A percentile compares a stretch with the other conserved stretches of the same genome.
These are phyloP conservation scores for Lindgomyces ingoldianus DNA, from an alignment of 495 filamentous ascomycete genomes.

Conservation along the genomic window DNA sequence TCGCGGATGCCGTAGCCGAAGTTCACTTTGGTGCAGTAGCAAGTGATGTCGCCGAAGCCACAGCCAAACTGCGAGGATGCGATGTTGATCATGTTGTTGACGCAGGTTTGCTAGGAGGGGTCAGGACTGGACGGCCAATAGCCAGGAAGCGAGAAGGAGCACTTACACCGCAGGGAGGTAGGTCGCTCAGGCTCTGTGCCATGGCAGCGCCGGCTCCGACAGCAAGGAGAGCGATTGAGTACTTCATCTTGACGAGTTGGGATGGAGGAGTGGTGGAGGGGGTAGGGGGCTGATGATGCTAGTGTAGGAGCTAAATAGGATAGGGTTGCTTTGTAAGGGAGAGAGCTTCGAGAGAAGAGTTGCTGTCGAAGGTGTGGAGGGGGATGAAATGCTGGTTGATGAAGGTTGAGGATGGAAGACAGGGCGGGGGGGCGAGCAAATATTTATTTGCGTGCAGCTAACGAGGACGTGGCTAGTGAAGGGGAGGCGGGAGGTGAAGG, in stretches of 20 bases:
- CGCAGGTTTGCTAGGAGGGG: conserved; percentile 61
- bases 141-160: not conserved
- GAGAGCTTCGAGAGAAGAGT: conserved; percentile 3
- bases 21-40: conserved; percentile 69
- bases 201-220: conserved; percentile 39
- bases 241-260: conserved; percentile 43
- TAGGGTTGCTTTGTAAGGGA: not conserved
- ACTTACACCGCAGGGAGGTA: conserved; percentile 35
- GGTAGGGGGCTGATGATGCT: conserved; percentile 10
- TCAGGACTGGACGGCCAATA: not conserved
- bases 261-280: conserved; percentile 3
- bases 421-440: not conserved
- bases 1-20: conserved; percentile 78
- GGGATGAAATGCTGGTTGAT: conserved; percentile 1
- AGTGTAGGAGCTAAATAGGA: conserved; percentile 20
- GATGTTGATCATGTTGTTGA: conserved; percentile 69
- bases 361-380: conserved; percentile 5
- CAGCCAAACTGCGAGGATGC: conserved; percentile 63
- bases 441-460: conserved; percentile 17
- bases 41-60: conserved; percentile 55
- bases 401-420: conserved; percentile 2
- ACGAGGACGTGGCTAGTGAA: conserved; percentile 7
- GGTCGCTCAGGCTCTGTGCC: conserved; percentile 39
- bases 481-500: not conserved
- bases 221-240: conserved; percentile 42